A percentile compares a stretch with the other conserved stretches of the same genome.
Evolutionary conservation across 768 basidiomycete genomes (phyloP).

Genomic region (Clavulina sp.): DNA sequence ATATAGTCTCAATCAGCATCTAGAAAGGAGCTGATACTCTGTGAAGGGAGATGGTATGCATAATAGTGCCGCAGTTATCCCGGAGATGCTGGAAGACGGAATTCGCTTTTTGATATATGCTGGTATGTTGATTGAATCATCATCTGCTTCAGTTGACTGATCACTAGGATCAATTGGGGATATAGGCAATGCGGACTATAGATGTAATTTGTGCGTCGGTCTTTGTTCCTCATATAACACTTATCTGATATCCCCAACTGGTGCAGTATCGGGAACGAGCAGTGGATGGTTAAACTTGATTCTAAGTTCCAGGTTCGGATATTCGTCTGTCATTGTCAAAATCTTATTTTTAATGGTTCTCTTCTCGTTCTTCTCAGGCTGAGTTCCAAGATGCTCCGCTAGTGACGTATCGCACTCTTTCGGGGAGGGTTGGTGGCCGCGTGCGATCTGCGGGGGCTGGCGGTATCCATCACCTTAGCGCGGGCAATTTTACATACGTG

Average conservation of each 20-base stretch:
- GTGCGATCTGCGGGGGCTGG: conserved; percentile 63
- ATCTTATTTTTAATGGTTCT: too few species aligned
- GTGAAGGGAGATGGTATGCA: conserved; percentile 80
- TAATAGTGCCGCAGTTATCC: conserved; percentile 61
- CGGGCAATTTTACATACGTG: conserved; percentile 78
- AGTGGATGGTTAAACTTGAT: conserved; percentile 51
- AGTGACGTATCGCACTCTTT: conserved; percentile 37
- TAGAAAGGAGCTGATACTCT: too few species aligned
- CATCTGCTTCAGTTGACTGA: neutral
- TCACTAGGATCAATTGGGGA: neutral
- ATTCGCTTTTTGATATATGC: conserved; percentile 79
- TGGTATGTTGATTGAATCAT: conserved; percentile 20
- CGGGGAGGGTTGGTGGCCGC: conserved; percentile 43
- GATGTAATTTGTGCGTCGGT: conserved; percentile 2
- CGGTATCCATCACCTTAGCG: conserved; percentile 33
- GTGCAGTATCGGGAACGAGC: conserved; percentile 41
- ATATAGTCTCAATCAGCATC: too few species aligned
- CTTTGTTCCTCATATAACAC: neutral
- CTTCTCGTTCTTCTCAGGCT: conserved; percentile 1
- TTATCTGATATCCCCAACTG: too few species aligned
- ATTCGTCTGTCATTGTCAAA: too few species aligned
- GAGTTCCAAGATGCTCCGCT: conserved; percentile 6
- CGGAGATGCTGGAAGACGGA: conserved; percentile 66
- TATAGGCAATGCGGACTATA: conserved; percentile 32
- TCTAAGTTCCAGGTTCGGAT: conserved; percentile 38